Evolutionary conservation across 257 asterid species (phyloP), one percentile per base, ranked within the genome.

Genomic region (Plantago elongata): DNA sequence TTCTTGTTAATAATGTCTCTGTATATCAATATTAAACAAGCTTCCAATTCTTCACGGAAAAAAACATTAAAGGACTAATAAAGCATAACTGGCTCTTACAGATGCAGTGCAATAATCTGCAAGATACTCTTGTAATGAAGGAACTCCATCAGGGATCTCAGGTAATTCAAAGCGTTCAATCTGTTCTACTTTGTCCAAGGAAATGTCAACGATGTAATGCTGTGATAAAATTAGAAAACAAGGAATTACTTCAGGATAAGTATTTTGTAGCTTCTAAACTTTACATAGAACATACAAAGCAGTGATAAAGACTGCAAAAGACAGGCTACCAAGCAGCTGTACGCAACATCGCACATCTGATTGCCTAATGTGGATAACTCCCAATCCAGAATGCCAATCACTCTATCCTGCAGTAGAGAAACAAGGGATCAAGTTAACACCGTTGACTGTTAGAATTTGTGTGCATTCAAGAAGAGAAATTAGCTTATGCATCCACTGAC

Each of bases 301-400:
- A 44, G 46, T 14, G 18, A 11, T 16, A 64, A 60, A 62, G 63
- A 72, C 16, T 43, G 64, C 60, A 70, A 70, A 18, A 71, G 70
- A 61, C 47, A 61, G 65, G 51, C n/a, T 89, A 92, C 99, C 99
- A 87, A 46, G 83, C 91, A 78, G 83, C 96, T 89, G 77, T 82
- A 77, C 13, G 99, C 99, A 77, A 92, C 93, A 54, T 92, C 99
- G 43, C 89, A 86, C 96, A 92, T 89, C 74, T 92, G 97, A 82
- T 89, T 92, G 61, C 97, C 99, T 51, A 92, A 74, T 37, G 99
- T 92, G 43, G 99, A 89, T 49, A 92, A 77, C 70, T 92, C 99
- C 99, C 97, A 92, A 71, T 92, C 99, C 52, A 92, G 84, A 69
- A 92, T 78, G 54, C 99, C 99, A 52, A 92, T 89, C 66, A 92